phyloP scores from a whole-genome alignment of 1,284 basidiomycete genomes.

The Cystobasidium pallidum region DNA sequence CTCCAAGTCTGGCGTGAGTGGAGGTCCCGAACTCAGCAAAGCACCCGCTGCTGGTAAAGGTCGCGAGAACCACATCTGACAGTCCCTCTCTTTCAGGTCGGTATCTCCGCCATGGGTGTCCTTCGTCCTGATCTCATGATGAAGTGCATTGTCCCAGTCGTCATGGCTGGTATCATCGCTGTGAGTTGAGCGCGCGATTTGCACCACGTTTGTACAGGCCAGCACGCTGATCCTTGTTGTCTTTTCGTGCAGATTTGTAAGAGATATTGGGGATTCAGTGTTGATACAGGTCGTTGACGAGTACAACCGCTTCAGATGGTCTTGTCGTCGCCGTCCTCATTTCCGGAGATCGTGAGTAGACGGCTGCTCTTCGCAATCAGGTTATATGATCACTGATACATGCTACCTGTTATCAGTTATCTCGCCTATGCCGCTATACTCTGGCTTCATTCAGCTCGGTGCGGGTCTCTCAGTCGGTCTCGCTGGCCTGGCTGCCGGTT shows the following conservation, averaged over 20 bases:
- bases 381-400: constrained; percentile 5
- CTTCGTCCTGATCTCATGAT: constrained; percentile 59
- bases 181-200: constrained; percentile 49
- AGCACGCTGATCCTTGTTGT: not conserved
- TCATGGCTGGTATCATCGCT: constrained; percentile 57
- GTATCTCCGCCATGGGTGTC: constrained; percentile 61
- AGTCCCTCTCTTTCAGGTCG: constrained; percentile 51
- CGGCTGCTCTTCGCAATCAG: not conserved
- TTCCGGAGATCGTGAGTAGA: constrained; percentile 55
- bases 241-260: constrained; percentile 45
- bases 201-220: constrained; percentile 1
- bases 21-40: not conserved
- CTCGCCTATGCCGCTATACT: constrained; percentile 59
- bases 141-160: constrained; percentile 55
- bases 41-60: not conserved
- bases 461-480: constrained; percentile 60
- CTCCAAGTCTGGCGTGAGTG: constrained; percentile 57
- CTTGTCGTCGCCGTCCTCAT: constrained; percentile 60
- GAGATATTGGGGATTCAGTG: constrained; percentile 1
- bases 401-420: constrained; percentile 51
- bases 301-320: constrained; percentile 52
- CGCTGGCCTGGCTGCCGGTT: constrained; percentile 59
- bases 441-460: constrained; percentile 60
- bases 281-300: not conserved
- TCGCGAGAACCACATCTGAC: not conserved